These are phyloP conservation scores for Vanilla planifolia DNA, from an alignment of 106 monocot species.

Conservation along the genomic window DNA sequence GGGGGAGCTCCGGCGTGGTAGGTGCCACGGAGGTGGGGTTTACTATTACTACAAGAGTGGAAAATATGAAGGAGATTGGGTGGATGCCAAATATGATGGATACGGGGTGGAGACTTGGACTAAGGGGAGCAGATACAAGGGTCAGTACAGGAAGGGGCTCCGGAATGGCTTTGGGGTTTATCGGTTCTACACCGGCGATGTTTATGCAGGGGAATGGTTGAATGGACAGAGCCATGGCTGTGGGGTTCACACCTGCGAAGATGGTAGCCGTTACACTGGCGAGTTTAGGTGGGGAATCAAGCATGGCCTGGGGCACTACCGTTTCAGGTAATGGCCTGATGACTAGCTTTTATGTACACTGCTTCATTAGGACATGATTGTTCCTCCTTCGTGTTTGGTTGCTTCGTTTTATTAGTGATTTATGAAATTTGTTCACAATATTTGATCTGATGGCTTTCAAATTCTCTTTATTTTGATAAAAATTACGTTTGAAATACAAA, in stretches of 20 bases:
- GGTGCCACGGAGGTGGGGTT: constrained; percentile 24
- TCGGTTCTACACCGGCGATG: constrained; percentile 22
- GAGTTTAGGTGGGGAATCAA: constrained; percentile 27
- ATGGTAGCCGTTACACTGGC: constrained; percentile 23
- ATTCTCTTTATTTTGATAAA: background rate
- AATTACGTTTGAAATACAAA: background rate
- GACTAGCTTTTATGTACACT: background rate
- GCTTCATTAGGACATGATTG: background rate
- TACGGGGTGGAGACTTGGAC: constrained; percentile 25
- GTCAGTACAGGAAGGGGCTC: constrained; percentile 17
- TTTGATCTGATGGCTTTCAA: background rate
- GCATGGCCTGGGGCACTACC: constrained; percentile 24
- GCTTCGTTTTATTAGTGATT: too few species aligned
- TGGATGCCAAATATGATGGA: constrained; percentile 25
- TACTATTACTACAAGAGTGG: constrained; percentile 26
- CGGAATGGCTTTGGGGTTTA: constrained; percentile 24
- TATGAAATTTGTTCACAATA: background rate
- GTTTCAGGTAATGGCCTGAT: constrained; percentile 11
- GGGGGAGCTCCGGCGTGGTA: constrained; percentile 20
- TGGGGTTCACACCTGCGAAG: constrained; percentile 23
- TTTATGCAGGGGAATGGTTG: constrained; percentile 26
- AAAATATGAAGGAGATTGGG: constrained; percentile 26
- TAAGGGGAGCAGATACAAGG: constrained; percentile 18
- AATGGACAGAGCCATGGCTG: constrained; percentile 27
- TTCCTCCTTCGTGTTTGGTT: too few species aligned